Conservation (phyloP, 257 asterid genomes). For the Fraxinus quadrangulata region DNA sequence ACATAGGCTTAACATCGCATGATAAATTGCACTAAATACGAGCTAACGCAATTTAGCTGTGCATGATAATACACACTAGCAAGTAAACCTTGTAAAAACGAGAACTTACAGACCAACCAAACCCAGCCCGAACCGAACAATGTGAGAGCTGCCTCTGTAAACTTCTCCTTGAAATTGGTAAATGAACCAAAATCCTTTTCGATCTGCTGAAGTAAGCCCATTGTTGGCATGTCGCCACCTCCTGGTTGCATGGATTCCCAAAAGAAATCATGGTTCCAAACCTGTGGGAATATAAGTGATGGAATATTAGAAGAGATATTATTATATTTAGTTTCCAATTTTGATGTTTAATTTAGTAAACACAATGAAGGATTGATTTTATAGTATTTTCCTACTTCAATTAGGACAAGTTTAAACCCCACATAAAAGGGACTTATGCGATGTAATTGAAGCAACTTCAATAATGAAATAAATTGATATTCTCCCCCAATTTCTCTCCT, state of each 20-base stretch:
- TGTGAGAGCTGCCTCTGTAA: conserved; percentile 63
- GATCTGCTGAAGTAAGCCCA: conserved; percentile 77
- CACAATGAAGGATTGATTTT: too few species aligned
- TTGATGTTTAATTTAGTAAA: too few species aligned
- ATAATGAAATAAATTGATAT: too few species aligned
- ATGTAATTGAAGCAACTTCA: too few species aligned
- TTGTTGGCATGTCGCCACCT: conserved; percentile 74
- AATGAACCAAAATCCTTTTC: conserved; percentile 90
- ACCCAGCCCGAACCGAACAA: conserved; percentile 93
- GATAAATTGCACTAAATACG: not conserved
- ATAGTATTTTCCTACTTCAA: too few species aligned
- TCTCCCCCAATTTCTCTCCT: too few species aligned
- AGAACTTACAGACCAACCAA: conserved; percentile 92
- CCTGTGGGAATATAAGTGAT: conserved; percentile 41
- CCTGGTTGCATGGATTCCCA: conserved; percentile 98
- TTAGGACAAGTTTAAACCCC: too few species aligned
- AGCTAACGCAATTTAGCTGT: not conserved
- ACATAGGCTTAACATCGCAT: not conserved
- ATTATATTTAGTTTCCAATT: too few species aligned
- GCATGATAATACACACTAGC: not conserved
- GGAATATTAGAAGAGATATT: too few species aligned
- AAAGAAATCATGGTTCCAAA: conserved; percentile 97
- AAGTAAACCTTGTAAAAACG: not conserved
- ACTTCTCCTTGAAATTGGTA: conserved; percentile 68
- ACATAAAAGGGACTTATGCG: too few species aligned